Percentiles rank a stretch among this genome's conserved stretches.
phyloP scores from a whole-genome alignment of 257 asterid genomes.

The Solanum sitiens region DNA sequence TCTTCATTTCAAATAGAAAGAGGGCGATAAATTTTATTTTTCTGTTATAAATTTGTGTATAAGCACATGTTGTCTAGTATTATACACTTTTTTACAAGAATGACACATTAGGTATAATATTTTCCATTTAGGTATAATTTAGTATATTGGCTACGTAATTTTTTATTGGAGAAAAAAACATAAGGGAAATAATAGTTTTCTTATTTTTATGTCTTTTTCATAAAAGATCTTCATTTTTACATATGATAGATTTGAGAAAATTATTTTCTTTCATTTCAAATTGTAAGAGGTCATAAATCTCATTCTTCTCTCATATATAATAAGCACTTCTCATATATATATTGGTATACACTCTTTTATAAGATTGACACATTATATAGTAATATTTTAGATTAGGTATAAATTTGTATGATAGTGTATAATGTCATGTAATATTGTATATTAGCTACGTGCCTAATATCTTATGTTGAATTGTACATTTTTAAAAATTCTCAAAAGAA shows the following conservation, averaged over 20 bases:
- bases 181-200: background rate
- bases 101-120: background rate
- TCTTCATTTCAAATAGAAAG: too few relatives aligned
- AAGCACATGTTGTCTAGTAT: background rate
- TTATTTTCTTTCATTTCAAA: background rate
- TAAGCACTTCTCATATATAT: background rate
- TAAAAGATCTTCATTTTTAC: background rate
- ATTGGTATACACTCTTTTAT: background rate
- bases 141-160: background rate
- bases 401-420: background rate
- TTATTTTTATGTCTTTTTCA: background rate
- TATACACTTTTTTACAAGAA: background rate
- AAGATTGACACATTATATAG: background rate
- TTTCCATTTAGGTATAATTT: background rate
- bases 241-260: background rate
- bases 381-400: background rate
- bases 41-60: background rate
- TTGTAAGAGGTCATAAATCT: background rate
- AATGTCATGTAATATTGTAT: background rate
- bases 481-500: background rate
- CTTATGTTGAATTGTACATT: background rate
- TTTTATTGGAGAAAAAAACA: background rate
- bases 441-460: background rate
- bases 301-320: background rate
- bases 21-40: too few relatives aligned